Evolutionary conservation across 495 filamentous ascomycete genomes (phyloP).

Genomic region (Podospora tetraspora): DNA sequence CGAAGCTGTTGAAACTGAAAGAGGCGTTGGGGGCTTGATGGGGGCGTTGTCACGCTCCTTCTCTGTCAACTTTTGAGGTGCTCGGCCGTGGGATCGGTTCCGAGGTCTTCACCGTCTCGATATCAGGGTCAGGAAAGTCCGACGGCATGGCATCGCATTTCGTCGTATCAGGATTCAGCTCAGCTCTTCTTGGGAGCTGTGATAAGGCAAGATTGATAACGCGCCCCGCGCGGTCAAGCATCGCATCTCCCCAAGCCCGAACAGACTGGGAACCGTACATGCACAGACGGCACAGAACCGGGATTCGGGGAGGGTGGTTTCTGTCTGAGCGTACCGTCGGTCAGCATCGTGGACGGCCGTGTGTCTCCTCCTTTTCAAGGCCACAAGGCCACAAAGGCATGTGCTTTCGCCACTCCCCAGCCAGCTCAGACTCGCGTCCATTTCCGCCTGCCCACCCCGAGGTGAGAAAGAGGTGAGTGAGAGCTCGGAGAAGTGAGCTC

Average conservation of each 20-base stretch:
- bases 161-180: background rate
- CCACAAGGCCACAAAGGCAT: background rate
- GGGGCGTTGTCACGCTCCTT: background rate
- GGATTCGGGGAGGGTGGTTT: background rate
- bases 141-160: background rate
- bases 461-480: background rate
- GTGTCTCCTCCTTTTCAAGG: background rate
- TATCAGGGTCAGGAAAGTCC: background rate
- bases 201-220: background rate
- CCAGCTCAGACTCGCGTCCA: background rate
- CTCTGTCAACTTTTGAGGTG: background rate
- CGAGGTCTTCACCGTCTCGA: background rate
- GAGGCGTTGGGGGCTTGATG: background rate
- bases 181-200: background rate
- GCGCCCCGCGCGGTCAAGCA: background rate
- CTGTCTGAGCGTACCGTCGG: background rate
- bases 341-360: background rate
- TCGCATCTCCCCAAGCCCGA: background rate
- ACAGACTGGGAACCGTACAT: background rate
- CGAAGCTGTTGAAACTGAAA: background rate
- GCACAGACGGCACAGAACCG: background rate
- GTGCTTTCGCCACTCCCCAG: background rate
- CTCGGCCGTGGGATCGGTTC: background rate
- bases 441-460: background rate
- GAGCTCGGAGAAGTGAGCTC: background rate